Evolutionary conservation across 129 eudicot species (phyloP).

Genomic region (Helichrysum umbraculigerum): DNA sequence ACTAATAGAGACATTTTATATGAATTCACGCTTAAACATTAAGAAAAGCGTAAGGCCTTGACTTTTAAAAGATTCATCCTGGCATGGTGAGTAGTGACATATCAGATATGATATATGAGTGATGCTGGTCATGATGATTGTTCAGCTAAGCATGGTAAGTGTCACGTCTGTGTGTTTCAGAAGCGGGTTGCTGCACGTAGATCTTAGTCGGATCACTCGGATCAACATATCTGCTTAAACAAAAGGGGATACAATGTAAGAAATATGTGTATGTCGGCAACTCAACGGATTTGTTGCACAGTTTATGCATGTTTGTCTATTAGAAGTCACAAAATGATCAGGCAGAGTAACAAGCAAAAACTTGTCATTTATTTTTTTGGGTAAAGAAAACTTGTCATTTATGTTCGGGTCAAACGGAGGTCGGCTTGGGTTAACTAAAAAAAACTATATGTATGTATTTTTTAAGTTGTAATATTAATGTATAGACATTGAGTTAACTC

Average conservation of each 20-base stretch:
- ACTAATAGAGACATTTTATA: background rate
- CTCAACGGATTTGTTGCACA: too few species aligned
- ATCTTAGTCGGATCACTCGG: slow-evolving; percentile 89
- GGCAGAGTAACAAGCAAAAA: background rate
- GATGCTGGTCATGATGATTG: background rate
- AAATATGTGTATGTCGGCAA: background rate
- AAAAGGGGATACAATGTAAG: background rate
- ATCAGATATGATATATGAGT: background rate
- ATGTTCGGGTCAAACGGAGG: background rate
- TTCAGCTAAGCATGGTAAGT: slow-evolving; percentile 50
- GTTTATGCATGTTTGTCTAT: background rate
- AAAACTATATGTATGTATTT: background rate
- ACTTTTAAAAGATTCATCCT: background rate
- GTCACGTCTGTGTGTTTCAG: slow-evolving; percentile 65
- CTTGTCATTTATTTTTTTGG: too few species aligned
- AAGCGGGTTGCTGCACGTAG: slow-evolving; percentile 81
- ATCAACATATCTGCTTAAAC: slow-evolving; percentile 73
- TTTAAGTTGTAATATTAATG: background rate
- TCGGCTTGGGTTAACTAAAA: background rate
- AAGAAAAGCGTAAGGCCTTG: background rate
- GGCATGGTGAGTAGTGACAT: too few species aligned
- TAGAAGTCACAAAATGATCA: background rate
- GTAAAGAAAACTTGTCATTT: too few species aligned
- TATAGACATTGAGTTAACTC: background rate
- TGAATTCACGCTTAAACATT: background rate